Conservation (phyloP, 1,284 basidiomycete species). For the Coniophora puteana region DNA sequence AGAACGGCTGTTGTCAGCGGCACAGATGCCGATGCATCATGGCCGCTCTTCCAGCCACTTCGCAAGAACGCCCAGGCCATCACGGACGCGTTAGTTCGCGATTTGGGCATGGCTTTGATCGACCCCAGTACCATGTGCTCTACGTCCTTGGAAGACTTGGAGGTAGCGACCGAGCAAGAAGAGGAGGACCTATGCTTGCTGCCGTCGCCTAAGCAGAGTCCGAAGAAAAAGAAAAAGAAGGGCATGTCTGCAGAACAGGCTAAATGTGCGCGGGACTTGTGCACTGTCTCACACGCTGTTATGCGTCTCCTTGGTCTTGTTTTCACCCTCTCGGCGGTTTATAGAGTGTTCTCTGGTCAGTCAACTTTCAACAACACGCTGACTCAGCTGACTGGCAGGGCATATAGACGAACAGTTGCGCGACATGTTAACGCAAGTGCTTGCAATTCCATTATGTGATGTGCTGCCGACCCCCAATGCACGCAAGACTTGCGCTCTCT, state of each 20-base stretch:
- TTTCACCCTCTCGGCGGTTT: conserved; percentile 55
- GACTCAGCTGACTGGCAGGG: no score
- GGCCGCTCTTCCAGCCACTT: conserved; percentile 68
- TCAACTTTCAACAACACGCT: no score
- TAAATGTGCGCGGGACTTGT: conserved; percentile 72
- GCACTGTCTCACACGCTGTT: conserved; percentile 62
- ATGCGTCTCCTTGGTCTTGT: conserved; percentile 59
- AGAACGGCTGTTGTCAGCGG: conserved; percentile 43
- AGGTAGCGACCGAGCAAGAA: no score
- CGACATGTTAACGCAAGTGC: conserved; percentile 53
- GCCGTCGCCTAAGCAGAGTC: conserved; percentile 46
- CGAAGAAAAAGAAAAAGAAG: conserved; percentile 60
- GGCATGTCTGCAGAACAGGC: conserved; percentile 74
- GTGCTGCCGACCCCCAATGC: conserved; percentile 73
- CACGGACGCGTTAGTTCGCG: conserved; percentile 52
- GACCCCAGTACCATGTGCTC: conserved; percentile 41
- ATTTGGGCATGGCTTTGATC: conserved; percentile 58
- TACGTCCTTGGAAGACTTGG: conserved; percentile 22
- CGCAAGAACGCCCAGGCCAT: conserved; percentile 47
- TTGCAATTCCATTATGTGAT: conserved; percentile 66
- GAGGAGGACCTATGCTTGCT: conserved; percentile 34
- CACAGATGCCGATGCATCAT: conserved; percentile 55
- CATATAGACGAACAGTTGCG: conserved; percentile 62
- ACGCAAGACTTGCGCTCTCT: conserved; percentile 75
- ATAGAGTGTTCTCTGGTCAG: conserved; percentile 62